Percentiles rank a stretch among this genome's conserved stretches.
These are phyloP conservation scores for Arachis hypogaea DNA, from an alignment of 306 rosid genomes.

Conservation along the genomic window DNA sequence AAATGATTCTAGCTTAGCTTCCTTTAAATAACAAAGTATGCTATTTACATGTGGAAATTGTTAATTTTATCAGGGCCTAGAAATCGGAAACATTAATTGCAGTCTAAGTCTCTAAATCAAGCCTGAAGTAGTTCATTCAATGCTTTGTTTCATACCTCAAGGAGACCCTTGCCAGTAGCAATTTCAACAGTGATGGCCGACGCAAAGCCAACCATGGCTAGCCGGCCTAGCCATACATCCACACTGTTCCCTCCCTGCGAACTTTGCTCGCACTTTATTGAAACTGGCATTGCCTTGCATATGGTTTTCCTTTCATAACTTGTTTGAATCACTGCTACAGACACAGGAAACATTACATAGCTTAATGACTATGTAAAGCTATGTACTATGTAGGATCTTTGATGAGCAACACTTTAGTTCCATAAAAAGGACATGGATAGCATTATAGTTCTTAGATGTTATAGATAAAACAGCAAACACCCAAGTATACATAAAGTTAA, in stretches of 20 bases:
- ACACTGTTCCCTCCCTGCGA: conserved; percentile 57
- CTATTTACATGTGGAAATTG: conserved; percentile 15
- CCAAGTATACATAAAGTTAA: not conserved
- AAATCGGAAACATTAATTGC: conserved; percentile 21
- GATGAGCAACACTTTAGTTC: conserved; percentile 8
- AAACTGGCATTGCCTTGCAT: conserved; percentile 53
- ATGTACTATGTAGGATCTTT: not conserved
- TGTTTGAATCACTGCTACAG: conserved; percentile 60
- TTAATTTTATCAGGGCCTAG: conserved; percentile 12
- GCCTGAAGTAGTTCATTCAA: conserved; percentile 10
- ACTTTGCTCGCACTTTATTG: conserved; percentile 78
- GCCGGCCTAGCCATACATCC: conserved; percentile 92
- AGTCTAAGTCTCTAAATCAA: conserved; percentile 17
- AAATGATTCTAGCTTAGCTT: conserved; percentile 5
- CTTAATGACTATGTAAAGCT: not conserved
- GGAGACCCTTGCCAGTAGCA: conserved; percentile 84
- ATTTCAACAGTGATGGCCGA: conserved; percentile 75
- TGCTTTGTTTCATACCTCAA: conserved; percentile 75
- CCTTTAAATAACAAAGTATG: conserved; percentile 17
- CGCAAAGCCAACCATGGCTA: conserved; percentile 91
- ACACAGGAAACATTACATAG: conserved; percentile 32
- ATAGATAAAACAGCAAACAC: not conserved
- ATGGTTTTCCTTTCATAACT: conserved; percentile 49
- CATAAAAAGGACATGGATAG: not conserved
- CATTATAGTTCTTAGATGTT: not conserved